These are phyloP conservation scores for Ilyonectria destructans DNA, from an alignment of 2,329 filamentous ascomycete species.

Conservation along the genomic window DNA sequence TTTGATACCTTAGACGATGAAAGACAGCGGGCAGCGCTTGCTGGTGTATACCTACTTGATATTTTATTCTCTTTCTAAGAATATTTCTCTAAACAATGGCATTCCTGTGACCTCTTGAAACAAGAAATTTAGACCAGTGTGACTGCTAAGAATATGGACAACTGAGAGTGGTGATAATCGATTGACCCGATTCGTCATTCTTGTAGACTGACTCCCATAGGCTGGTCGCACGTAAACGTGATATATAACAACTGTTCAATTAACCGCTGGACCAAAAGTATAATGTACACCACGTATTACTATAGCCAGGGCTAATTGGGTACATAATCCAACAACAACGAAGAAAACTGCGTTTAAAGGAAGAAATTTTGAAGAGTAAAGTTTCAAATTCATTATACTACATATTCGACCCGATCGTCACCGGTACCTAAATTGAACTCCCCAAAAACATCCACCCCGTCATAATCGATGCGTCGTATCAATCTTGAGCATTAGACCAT, in stretches of 20 bases:
- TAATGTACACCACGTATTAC: too few relatives aligned
- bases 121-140: neutral
- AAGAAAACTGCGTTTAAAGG: neutral
- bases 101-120: neutral
- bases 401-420: neutral
- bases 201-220: too few relatives aligned
- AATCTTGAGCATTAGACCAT: neutral
- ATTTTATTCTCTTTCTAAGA: constrained; percentile 14
- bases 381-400: neutral
- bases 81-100: neutral
- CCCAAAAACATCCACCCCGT: too few relatives aligned
- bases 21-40: constrained; percentile 7
- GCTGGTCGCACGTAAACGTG: too few relatives aligned
- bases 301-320: too few relatives aligned
- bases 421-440: too few relatives aligned
- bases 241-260: neutral
- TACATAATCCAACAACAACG: too few relatives aligned
- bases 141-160: too few relatives aligned
- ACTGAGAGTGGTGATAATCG: too few relatives aligned
- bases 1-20: constrained; percentile 33
- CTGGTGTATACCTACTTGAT: constrained; percentile 22
- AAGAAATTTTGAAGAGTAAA: neutral
- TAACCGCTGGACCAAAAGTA: too few relatives aligned
- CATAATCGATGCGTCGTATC: too few relatives aligned
- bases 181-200: too few relatives aligned